A percentile compares a stretch with the other conserved stretches of the same genome.
Evolutionary conservation across 2,329 filamentous ascomycete species (phyloP).

Genomic region (Alternaria metachromatica): DNA sequence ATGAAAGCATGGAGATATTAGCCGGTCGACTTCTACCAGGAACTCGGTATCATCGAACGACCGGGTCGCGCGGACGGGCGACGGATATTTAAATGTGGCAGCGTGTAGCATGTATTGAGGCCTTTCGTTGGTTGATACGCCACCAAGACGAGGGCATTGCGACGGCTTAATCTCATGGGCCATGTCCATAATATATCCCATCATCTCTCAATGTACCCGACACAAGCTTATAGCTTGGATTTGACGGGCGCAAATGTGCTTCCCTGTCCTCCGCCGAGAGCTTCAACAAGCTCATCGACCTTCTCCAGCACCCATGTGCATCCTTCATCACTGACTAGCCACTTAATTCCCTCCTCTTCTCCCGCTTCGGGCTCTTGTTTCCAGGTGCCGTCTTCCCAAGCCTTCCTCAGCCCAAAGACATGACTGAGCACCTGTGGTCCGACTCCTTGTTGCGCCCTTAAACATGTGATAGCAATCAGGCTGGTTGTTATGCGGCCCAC

Average conservation of each 20-base stretch:
- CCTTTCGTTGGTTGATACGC: neutral
- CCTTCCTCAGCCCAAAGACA: constrained; percentile 80
- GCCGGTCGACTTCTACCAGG: neutral
- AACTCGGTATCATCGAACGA: neutral
- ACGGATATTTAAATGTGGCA: neutral
- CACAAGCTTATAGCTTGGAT: constrained; percentile 27
- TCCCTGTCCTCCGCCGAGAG: constrained; percentile 37
- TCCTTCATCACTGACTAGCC: constrained; percentile 70
- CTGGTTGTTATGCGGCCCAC: constrained; percentile 76
- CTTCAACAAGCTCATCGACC: constrained; percentile 65
- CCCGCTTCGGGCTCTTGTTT: constrained; percentile 55
- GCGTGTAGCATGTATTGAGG: neutral
- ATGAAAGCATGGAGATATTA: neutral
- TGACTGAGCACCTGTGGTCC: constrained; percentile 83
- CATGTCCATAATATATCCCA: neutral
- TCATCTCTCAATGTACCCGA: neutral
- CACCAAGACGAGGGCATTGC: neutral
- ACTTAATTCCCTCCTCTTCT: constrained; percentile 63
- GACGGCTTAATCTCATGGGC: neutral
- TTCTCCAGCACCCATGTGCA: constrained; percentile 67
- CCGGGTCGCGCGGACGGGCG: neutral
- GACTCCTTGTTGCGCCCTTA: constrained; percentile 81
- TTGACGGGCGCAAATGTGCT: constrained; percentile 41
- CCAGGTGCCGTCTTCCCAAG: constrained; percentile 69
- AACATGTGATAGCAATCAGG: constrained; percentile 74